phyloP scores from a whole-genome alignment of 2,329 filamentous ascomycete species.

The Ascochyta koolunga region DNA sequence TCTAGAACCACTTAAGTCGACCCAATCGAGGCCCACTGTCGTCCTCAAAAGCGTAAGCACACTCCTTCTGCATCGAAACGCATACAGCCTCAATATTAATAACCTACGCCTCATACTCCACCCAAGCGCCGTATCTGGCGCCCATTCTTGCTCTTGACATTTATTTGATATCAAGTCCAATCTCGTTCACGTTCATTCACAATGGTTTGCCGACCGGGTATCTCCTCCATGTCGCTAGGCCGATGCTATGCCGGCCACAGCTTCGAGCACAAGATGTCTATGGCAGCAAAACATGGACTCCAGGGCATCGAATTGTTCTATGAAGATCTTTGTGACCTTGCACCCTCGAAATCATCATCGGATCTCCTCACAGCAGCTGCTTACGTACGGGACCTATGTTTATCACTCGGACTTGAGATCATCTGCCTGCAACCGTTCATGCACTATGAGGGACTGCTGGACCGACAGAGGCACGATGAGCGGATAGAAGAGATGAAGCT shows the following conservation, averaged over 20 bases:
- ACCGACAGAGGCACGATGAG: constrained; percentile 63
- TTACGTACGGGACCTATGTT: constrained; percentile 63
- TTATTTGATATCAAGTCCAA: neutral
- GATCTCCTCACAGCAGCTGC: constrained; percentile 65
- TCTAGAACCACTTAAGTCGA: constrained; percentile 9
- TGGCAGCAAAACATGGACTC: constrained; percentile 69
- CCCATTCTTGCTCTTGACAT: neutral
- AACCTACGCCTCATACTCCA: neutral
- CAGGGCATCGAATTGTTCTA: constrained; percentile 77
- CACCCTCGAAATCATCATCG: constrained; percentile 51
- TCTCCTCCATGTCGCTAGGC: constrained; percentile 79
- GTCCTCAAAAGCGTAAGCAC: constrained; percentile 13
- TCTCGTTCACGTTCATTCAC: constrained; percentile 7
- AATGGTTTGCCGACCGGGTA: constrained; percentile 66
- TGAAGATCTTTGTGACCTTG: constrained; percentile 73
- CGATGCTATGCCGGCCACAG: constrained; percentile 70
- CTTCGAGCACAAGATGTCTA: constrained; percentile 70
- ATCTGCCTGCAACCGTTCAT: constrained; percentile 77
- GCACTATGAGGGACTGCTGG: constrained; percentile 75
- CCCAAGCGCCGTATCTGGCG: neutral
- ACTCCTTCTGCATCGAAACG: constrained; percentile 2
- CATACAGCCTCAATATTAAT: neutral
- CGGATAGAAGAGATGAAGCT: constrained; percentile 68
- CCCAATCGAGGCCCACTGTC: neutral
- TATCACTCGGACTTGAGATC: constrained; percentile 61